These are phyloP conservation scores for Pleurotus sapidus DNA, from an alignment of 768 basidiomycete species.

Conservation along the genomic window DNA sequence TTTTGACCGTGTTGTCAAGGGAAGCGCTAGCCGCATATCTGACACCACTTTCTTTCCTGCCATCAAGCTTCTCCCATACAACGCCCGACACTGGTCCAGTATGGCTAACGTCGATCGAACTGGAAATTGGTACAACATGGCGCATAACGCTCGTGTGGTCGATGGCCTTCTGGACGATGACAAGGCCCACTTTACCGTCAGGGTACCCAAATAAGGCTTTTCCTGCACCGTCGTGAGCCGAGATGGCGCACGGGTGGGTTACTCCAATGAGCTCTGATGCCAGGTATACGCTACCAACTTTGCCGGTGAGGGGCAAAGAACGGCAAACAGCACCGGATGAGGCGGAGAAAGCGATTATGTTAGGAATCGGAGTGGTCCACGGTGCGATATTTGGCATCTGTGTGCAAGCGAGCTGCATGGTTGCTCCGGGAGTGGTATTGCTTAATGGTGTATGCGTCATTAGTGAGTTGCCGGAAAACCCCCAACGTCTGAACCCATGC, in stretches of 20 bases:
- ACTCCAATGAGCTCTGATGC: conserved; percentile 74
- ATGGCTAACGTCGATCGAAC: conserved; percentile 56
- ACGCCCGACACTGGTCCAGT: conserved; percentile 55
- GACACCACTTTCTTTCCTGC: conserved; percentile 9
- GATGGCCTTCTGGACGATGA: conserved; percentile 56
- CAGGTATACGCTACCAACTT: conserved; percentile 63
- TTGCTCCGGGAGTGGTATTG: conserved; percentile 46
- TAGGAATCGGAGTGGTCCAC: conserved; percentile 2
- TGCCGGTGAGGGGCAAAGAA: conserved; percentile 64
- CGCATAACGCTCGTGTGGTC: conserved; percentile 37
- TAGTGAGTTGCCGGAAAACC: conserved; percentile 54
- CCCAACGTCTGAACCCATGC: conserved; percentile 57
- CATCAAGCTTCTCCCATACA: conserved; percentile 41
- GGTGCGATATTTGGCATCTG: conserved; percentile 37
- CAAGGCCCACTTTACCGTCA: conserved; percentile 65
- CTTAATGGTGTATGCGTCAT: conserved; percentile 60
- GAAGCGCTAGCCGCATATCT: conserved; percentile 48
- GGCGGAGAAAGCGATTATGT: conserved; percentile 44
- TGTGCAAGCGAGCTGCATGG: conserved; percentile 42
- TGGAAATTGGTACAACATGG: conserved; percentile 29
- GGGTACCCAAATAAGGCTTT: conserved; percentile 73
- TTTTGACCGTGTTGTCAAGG: conserved; percentile 64
- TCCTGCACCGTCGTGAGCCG: conserved; percentile 63
- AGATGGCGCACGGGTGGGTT: conserved; percentile 53
- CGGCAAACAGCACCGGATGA: conserved; percentile 73